phyloP scores from a whole-genome alignment of 208 protist species.

The Leishmania arabica region DNA sequence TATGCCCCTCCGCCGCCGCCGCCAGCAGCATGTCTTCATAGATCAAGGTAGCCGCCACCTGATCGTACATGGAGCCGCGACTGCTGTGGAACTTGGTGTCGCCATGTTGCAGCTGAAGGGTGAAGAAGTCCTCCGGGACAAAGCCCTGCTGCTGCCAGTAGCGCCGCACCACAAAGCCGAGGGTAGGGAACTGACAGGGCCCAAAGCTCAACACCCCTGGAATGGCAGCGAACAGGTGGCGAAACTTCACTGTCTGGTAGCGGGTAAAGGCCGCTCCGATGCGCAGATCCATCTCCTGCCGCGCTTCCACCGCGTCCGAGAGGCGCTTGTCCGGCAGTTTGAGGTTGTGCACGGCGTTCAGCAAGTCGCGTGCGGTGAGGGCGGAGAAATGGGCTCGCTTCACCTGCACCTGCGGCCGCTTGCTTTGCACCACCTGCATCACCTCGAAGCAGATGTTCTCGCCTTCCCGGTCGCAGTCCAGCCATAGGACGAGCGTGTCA shows the following conservation, averaged over 20 bases:
- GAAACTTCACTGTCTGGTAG: conserved; percentile 89
- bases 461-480: conserved; percentile 97
- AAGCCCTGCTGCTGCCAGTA: conserved; percentile 89
- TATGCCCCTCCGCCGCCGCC: conserved; percentile 42
- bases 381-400: conserved; percentile 93
- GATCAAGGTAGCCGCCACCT: conserved; percentile 70
- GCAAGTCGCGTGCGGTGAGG: conserved; percentile 86
- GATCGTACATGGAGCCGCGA: conserved; percentile 76
- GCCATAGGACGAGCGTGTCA: conserved; percentile 91
- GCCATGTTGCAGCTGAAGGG: conserved; percentile 58
- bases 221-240: conserved; percentile 70
- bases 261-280: conserved; percentile 96
- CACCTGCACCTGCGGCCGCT: conserved; percentile 51
- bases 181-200: conserved; percentile 96
- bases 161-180: conserved; percentile 93
- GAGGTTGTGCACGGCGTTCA: conserved; percentile 81
- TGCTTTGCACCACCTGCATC: conserved; percentile 62
- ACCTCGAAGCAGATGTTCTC: conserved; percentile 99
- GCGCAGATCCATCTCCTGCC: conserved; percentile 96
- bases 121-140: conserved; percentile 82
- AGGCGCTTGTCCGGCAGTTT: conserved; percentile 84
- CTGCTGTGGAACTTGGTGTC: conserved; percentile 56
- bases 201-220: conserved; percentile 91
- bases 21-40: conserved; percentile 67
- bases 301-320: conserved; percentile 94